Percentiles rank a stretch among this genome's conserved stretches.
phyloP scores from a whole-genome alignment of 139 green algal genomes.

The Pedinophyceae sp. region DNA sequence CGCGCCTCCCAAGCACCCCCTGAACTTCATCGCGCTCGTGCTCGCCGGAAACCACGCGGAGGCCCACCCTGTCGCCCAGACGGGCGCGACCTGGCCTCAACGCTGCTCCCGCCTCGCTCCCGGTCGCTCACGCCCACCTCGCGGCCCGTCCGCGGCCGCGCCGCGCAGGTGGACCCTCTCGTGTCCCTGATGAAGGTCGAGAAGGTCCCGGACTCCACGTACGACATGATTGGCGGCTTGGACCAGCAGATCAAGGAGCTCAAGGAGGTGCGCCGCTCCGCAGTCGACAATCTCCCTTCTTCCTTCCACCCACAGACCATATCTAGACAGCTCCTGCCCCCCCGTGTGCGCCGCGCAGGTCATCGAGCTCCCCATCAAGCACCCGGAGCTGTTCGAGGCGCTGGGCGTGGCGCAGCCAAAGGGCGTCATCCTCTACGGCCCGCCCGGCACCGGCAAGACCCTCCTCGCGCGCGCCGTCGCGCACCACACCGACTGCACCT shows the following conservation, averaged over 20 bases:
- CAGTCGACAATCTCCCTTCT: background rate
- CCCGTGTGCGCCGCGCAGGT: no score
- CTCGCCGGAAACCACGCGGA: no score
- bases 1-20: no score
- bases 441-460: slow-evolving; percentile 53
- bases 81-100: no score
- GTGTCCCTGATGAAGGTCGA: slow-evolving; percentile 98
- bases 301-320: no score
- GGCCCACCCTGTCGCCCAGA: no score
- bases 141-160: background rate
- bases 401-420: slow-evolving; percentile 97
- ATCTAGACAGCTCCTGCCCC: no score
- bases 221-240: slow-evolving; percentile 98
- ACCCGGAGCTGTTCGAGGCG: slow-evolving; percentile 98
- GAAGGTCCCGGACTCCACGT: slow-evolving; percentile 99
- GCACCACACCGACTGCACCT: slow-evolving; percentile 99
- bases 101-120: no score
- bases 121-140: no score
- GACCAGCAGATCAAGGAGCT: slow-evolving; percentile 99
- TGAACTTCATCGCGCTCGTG: no score
- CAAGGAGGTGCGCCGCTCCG: slow-evolving; percentile 65
- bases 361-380: slow-evolving; percentile 98
- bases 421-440: slow-evolving; percentile 87
- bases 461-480: slow-evolving; percentile 81
- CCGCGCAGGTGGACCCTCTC: slow-evolving; percentile 58